These are phyloP conservation scores for Spinellus fusiger DNA, from an alignment of 192 early-diverging fungal species.

Conservation along the genomic window DNA sequence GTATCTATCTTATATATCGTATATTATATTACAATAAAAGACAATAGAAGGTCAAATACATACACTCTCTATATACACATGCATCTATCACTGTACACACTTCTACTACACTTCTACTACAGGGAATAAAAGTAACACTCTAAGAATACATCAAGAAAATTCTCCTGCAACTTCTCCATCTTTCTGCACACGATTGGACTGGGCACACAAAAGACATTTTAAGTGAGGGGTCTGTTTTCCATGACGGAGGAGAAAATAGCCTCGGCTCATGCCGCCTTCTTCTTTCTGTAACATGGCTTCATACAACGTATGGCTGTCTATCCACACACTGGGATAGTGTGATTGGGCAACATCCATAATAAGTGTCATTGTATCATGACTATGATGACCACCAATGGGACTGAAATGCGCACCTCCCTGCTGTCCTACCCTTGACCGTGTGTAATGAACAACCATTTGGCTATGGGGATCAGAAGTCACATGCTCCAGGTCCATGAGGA, in stretches of 20 bases:
- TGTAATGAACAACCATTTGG: slow-evolving; percentile 86
- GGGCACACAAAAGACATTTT: too few relatives aligned
- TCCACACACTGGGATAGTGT: slow-evolving; percentile 87
- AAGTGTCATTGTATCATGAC: slow-evolving; percentile 57
- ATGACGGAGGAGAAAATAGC: slow-evolving; percentile 7
- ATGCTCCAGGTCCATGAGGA: slow-evolving; percentile 62
- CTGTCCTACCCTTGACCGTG: slow-evolving; percentile 63
- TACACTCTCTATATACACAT: too few relatives aligned
- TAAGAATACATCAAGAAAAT: too few relatives aligned
- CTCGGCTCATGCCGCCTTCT: slow-evolving; percentile 1
- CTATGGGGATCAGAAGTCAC: slow-evolving; percentile 58
- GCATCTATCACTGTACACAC: too few relatives aligned
- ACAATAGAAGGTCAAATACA: too few relatives aligned
- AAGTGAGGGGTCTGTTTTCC: not conserved
- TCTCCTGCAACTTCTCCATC: too few relatives aligned
- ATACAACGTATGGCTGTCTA: slow-evolving; percentile 63
- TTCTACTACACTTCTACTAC: too few relatives aligned
- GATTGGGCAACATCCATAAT: slow-evolving; percentile 85
- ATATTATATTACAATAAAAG: too few relatives aligned
- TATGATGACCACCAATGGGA: slow-evolving; percentile 79
- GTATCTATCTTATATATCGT: too few relatives aligned
- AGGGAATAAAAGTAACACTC: too few relatives aligned
- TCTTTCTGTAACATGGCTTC: slow-evolving; percentile 51
- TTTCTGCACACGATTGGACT: too few relatives aligned
- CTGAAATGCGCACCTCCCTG: slow-evolving; percentile 81